phyloP scores from a whole-genome alignment of 108 stramenopile species.

The Nitzschia sp. region DNA sequence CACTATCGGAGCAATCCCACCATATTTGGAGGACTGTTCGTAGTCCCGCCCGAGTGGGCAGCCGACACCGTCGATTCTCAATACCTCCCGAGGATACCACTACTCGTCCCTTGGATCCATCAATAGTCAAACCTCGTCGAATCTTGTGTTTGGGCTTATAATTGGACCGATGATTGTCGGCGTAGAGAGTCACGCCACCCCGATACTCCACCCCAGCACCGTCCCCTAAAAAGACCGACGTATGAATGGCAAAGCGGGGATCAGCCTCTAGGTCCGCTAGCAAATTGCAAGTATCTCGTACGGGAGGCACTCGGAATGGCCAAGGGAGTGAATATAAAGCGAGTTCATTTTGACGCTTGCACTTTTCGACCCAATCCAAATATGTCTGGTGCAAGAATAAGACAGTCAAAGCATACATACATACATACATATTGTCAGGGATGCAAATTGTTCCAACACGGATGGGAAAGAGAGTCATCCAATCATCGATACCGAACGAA shows the following conservation, averaged over 20 bases:
- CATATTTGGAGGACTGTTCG: slow-evolving; percentile 58
- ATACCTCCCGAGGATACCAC: slow-evolving; percentile 48
- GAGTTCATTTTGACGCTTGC: slow-evolving; percentile 31
- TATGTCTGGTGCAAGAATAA: slow-evolving; percentile 12
- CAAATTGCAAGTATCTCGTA: slow-evolving; percentile 45
- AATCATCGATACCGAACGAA: background rate
- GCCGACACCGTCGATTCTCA: slow-evolving; percentile 52
- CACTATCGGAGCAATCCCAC: slow-evolving; percentile 54
- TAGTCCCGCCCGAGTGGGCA: slow-evolving; percentile 47
- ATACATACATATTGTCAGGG: background rate
- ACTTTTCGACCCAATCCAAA: slow-evolving; percentile 32
- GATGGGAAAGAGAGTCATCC: background rate
- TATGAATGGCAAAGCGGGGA: slow-evolving; percentile 49
- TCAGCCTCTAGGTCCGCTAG: slow-evolving; percentile 46
- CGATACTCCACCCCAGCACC: slow-evolving; percentile 41
- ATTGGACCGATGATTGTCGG: slow-evolving; percentile 42
- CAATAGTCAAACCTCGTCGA: slow-evolving; percentile 37
- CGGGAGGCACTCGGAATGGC: slow-evolving; percentile 30
- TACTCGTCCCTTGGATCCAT: slow-evolving; percentile 43
- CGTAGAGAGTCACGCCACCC: slow-evolving; percentile 42
- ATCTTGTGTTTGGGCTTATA: slow-evolving; percentile 29
- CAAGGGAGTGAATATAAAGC: slow-evolving; percentile 36
- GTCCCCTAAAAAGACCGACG: slow-evolving; percentile 39
- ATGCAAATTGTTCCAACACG: background rate
- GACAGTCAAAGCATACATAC: background rate